Conservation (phyloP, 176 grass and related monocot genomes). For the Hyparrhenia diplandra region DNA sequence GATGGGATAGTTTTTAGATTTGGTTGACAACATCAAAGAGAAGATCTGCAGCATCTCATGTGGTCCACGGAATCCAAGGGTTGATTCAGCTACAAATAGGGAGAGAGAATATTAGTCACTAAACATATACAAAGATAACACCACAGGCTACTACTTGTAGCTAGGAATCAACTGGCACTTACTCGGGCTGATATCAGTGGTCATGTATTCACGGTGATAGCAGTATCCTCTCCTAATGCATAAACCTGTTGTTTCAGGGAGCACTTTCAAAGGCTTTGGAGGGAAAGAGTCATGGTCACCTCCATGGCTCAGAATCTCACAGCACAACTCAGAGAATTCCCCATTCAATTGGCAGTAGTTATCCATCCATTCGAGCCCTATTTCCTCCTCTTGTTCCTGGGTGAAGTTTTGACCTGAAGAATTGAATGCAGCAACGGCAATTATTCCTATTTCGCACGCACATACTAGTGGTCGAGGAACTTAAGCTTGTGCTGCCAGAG, state of each 20-base stretch:
- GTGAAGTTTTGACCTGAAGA: neutral
- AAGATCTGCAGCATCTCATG: neutral
- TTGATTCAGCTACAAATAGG: neutral
- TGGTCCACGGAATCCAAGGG: neutral
- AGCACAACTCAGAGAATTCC: neutral
- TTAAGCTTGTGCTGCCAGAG: neutral
- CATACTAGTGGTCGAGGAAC: too few relatives aligned
- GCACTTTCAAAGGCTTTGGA: neutral
- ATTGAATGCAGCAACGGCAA: neutral
- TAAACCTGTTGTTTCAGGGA: neutral
- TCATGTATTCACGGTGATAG: constrained; percentile 1
- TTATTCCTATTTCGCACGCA: too few relatives aligned
- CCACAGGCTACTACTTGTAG: neutral
- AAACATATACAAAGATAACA: neutral
- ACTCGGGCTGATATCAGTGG: neutral
- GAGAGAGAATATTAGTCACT: neutral
- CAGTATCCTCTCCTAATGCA: neutral
- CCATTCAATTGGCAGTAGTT: neutral
- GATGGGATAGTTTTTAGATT: neutral
- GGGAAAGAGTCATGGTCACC: too few relatives aligned
- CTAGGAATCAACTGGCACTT: neutral
- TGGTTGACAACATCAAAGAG: neutral
- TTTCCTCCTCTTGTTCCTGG: neutral
- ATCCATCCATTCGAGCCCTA: neutral
- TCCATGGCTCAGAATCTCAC: neutral